Percentiles rank a stretch among this genome's conserved stretches.
Conservation (phyloP, 352 stramenopile genomes). For the Globisporangium cylindrosporum region DNA sequence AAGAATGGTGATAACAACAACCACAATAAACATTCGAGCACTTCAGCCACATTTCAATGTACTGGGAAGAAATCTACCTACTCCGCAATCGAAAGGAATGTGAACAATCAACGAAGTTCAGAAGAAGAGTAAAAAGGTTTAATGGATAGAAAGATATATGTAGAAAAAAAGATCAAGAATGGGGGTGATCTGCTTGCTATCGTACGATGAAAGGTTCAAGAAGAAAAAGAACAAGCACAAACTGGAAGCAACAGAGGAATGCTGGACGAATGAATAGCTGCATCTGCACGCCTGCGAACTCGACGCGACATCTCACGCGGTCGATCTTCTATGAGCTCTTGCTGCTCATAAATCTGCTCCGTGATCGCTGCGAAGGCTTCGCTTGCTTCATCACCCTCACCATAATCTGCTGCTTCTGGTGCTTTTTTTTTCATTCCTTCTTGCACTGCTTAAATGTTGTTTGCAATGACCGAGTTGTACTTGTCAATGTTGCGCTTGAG, state of each 20-base stretch:
- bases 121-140: neutral
- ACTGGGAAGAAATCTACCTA: neutral
- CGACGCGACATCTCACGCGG: neutral
- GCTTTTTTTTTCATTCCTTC: neutral
- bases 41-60: neutral
- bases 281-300: neutral
- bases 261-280: neutral
- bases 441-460: constrained; percentile 73
- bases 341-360: neutral
- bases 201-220: constrained; percentile 6
- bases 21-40: neutral
- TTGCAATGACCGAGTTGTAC: constrained; percentile 89
- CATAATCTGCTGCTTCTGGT: neutral
- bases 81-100: neutral
- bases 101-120: neutral
- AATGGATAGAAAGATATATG: constrained; percentile 12
- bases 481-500: constrained; percentile 91
- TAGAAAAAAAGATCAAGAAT: constrained; percentile 4
- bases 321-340: neutral
- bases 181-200: constrained; percentile 9
- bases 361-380: neutral
- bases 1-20: neutral
- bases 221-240: neutral
- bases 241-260: neutral
- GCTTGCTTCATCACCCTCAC: neutral